Evolutionary conservation across 306 rosid genomes (phyloP), one percentile per base, ranked within the genome.

Genomic region (Prunus padus): DNA sequence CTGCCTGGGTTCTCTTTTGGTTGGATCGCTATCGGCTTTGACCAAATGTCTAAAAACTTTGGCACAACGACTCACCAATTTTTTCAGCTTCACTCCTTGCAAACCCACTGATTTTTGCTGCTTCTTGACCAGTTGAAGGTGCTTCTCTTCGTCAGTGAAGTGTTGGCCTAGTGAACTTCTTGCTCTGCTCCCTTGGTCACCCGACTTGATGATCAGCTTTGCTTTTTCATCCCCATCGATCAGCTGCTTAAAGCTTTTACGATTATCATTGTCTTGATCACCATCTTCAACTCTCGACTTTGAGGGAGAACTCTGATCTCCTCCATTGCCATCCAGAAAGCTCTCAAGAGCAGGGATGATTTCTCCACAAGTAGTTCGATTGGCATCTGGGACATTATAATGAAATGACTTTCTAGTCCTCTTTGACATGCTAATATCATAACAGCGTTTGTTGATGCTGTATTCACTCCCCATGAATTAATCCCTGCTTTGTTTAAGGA

Each of bases 371-470:
- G 50, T 46, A 46, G 50, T 37, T 37, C 9, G 42, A 37, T 37
- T 37, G 42, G 42, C 42, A 37, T 37, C 42, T 37, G 42, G 28
- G 61, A 55, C 28, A 13, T 4, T 12, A 59, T 12, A 13, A 26
- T 59, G 5, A 59, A 59, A 46, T 71, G 83, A 84, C 71, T 84
- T 92, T 84, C 98, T 87, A 23, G 98, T 93, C 84, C 98, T 90
- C 80, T 77, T 87, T 47, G 98, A 93, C 98, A 87, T 90, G 66
- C 86, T 86, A 67, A 93, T 89, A 72, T 90, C 98, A 52, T 83
- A 93, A 50, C 67, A 87, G 76, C 54, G 96, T 75, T 83, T 89
- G 77, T 50, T 61, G 52, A 78, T 22, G 19, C 82, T 77, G 60
- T 83, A 73, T 40, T 80, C 81, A 31, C 87, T 79, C 46, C 82